Evolutionary conservation across 768 basidiomycete species (phyloP), one percentile per base, ranked within the genome.

Genomic region (Lyophyllum atratum): DNA sequence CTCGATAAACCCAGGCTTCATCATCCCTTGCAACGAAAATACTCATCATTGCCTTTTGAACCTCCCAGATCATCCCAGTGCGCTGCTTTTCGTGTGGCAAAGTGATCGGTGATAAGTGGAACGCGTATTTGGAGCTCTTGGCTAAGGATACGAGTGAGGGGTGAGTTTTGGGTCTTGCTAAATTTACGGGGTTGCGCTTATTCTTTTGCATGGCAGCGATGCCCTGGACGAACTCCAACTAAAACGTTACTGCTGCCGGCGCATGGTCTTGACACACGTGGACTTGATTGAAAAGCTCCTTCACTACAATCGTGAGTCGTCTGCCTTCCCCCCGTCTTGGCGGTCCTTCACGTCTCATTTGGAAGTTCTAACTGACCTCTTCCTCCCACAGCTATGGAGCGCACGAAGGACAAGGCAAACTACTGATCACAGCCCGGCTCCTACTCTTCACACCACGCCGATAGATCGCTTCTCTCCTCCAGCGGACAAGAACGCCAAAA

Each of bases 241-340:
- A 44, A 95, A 93, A 72, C 78, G 96, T 54, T 98, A 98, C 68
- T 98, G 96, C 74, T 98, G 96, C 74, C 82, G 95, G 45, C 85
- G 96, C 46, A 98, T 98, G 96, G 92, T 98, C 5, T 77, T 98
- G 52, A 98, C 96, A 0, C 96, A 98, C 70, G 96, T 98, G 54
- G 96, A 98, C 74, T 80, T 98, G 60, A 98, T 98, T 64, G 96
- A 98, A 75, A 98, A 98, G 74, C 81, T 98, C 17, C 78, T 98
- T 22, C 93, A 96, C 66, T 98, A 96, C 72, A 96, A 95, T 72
- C 94, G 95, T 97, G 50, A 64, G 90, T 47, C 26, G 21, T 46
- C 25, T 39, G 2, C 33, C 24, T 33, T 52, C 22, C 25, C 26
- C 11, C 17, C 9, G 19, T 31, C 3, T 29, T 40, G 39, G n/a